These are phyloP conservation scores for Tolypocladium ophioglossoides DNA, from an alignment of 2,329 filamentous ascomycete genomes.

Conservation along the genomic window DNA sequence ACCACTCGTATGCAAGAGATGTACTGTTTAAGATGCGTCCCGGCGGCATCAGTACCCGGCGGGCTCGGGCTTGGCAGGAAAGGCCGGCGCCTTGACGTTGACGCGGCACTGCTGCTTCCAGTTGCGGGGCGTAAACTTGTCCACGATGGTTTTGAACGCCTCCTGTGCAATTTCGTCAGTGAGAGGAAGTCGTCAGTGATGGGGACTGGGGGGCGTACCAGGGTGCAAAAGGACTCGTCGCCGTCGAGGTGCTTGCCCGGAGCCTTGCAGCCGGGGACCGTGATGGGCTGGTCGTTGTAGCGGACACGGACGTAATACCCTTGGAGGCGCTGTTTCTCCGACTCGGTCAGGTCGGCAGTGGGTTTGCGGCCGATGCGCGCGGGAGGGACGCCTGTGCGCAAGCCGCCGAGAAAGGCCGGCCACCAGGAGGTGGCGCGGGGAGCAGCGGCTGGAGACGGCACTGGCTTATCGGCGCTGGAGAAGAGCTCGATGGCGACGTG, in stretches of 20 bases:
- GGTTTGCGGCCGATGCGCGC: conserved; percentile 50
- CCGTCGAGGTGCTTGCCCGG: conserved; percentile 75
- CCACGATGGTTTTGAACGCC: conserved; percentile 86
- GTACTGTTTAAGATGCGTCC: background rate
- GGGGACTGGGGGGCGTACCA: conserved; percentile 42
- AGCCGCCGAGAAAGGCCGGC: conserved; percentile 15
- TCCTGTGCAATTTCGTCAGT: conserved; percentile 35
- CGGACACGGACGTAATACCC: conserved; percentile 81
- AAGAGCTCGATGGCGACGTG: conserved; percentile 90
- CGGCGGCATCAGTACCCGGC: conserved; percentile 32
- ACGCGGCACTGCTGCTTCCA: conserved; percentile 54
- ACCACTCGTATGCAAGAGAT: background rate
- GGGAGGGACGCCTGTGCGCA: conserved; percentile 17
- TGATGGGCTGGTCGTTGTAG: conserved; percentile 80
- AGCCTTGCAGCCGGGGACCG: conserved; percentile 68
- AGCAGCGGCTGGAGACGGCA: background rate
- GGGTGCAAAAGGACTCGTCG: conserved; percentile 81
- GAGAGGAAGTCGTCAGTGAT: background rate
- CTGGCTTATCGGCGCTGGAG: conserved; percentile 18
- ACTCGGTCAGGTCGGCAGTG: conserved; percentile 40
- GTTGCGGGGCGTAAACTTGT: conserved; percentile 74
- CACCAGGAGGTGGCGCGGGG: conserved; percentile 11
- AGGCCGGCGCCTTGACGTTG: conserved; percentile 30
- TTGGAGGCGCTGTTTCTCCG: conserved; percentile 50
- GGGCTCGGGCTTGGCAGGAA: conserved; percentile 39